phyloP scores from a whole-genome alignment of 306 rosid genomes.

The Coriaria nepalensis region DNA sequence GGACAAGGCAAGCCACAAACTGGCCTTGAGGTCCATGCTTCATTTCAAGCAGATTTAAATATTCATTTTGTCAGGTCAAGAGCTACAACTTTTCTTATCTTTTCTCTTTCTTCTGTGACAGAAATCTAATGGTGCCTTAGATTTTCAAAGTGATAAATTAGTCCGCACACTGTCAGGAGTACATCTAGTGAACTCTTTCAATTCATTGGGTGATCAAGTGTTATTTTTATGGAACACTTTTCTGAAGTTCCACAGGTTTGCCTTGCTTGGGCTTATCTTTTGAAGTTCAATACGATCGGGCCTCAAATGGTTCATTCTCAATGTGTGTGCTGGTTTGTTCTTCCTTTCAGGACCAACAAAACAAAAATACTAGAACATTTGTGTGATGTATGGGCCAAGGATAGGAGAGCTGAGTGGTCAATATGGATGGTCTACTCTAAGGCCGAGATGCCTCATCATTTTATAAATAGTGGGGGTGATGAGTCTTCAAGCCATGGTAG shows the following conservation, averaged over 20 bases:
- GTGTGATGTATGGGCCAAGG: conserved; percentile 58
- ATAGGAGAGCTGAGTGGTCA: conserved; percentile 86
- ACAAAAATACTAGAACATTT: conserved; percentile 50
- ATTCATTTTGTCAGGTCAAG: background rate
- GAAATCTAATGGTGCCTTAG: conserved; percentile 30
- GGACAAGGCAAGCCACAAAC: conserved; percentile 65
- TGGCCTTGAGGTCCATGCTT: conserved; percentile 59
- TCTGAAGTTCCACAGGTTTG: conserved; percentile 65
- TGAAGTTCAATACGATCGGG: background rate
- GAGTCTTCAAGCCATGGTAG: conserved; percentile 35
- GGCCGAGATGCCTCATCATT: conserved; percentile 93
- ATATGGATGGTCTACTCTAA: conserved; percentile 93
- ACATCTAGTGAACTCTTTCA: conserved; percentile 33
- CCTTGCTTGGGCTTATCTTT: conserved; percentile 8
- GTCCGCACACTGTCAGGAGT: conserved; percentile 29
- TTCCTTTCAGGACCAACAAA: conserved; percentile 49
- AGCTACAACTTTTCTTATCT: background rate
- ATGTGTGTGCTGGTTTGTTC: too few species aligned
- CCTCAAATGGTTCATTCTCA: background rate
- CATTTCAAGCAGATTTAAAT: conserved; percentile 27
- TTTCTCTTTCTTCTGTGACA: conserved; percentile 13
- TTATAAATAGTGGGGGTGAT: conserved; percentile 39
- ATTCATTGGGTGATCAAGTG: conserved; percentile 61
- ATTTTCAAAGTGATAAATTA: conserved; percentile 30
- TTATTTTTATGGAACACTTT: conserved; percentile 68